Evolutionary conservation across 164 flowering plant genomes (phyloP), one percentile per base, ranked within the genome.

Genomic region (Umbellularia californica): DNA sequence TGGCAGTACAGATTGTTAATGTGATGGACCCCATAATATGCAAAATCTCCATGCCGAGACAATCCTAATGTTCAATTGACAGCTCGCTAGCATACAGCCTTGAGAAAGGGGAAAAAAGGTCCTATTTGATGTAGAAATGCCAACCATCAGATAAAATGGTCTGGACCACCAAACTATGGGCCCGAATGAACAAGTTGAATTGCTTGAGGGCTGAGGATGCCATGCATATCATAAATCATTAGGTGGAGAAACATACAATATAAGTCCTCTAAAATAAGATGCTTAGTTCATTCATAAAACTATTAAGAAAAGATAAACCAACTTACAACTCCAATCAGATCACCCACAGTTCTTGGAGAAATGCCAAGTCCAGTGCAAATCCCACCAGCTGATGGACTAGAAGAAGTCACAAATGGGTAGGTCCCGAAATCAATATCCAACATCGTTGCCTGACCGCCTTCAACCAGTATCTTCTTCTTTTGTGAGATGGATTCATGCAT

Each of bases 371-470:
- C 99, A 70, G 92, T 90, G 87, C 98, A 95, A 66, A 95, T 95
- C 23, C 99, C 99, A 80, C 99, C 99, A 5, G 99, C 99, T 70
- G 99, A 95, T 27, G 99, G 98, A 76, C 91, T 93, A 14, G 99
- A 95, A 23, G 99, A 93, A 77, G 99, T 95, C 2, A 95, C 99
- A 79, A 90, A 95, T 0, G 99, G 99, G 76, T 93, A 95, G 22
- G 99, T 95, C 58, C 99, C 99, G 83, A 93, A 93, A 76, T 95
- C 99, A 82, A 95, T 88, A 80, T 95, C 99, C 80, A 95, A 77
- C 99, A 95, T 95, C 65, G 99, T 93, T 41, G 99, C 99, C 79
- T 95, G 99, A 74, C 99, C 99, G 76, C 99, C 99, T 86, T 95
- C 99, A 68, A 95, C 97, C 85, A 95, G 81, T 79, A 95, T 86